Conservation (phyloP, 1,139 yeast genomes). For the Blastobotrys niveus region DNA sequence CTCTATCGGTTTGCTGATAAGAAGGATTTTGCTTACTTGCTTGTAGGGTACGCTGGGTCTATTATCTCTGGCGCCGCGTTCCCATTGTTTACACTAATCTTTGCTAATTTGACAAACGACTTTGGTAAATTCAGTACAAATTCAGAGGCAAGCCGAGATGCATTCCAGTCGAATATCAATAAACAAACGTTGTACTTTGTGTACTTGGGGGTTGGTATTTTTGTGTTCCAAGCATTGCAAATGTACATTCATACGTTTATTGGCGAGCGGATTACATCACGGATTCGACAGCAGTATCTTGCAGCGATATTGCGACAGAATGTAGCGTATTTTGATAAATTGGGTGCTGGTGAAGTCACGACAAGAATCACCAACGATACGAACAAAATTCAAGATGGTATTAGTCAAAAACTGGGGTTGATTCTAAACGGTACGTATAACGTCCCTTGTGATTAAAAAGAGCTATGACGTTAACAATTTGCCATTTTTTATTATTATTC, state of each 20-base stretch:
- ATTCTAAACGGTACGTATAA: conserved; percentile 33
- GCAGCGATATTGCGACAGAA: conserved; percentile 39
- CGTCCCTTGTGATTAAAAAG: neutral
- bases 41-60: conserved; percentile 31
- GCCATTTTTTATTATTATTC: neutral
- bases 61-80: conserved; percentile 37
- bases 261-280: conserved; percentile 40
- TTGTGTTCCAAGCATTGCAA: conserved; percentile 31
- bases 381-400: conserved; percentile 41
- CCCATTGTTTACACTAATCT: conserved; percentile 38
- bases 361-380: conserved; percentile 43
- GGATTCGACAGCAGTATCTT: conserved; percentile 39
- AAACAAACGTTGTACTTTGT: conserved; percentile 36
- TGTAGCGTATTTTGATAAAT: conserved; percentile 40
- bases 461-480: conserved; percentile 16
- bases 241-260: conserved; percentile 37
- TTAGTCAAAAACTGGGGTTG: conserved; percentile 42
- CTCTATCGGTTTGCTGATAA: conserved; percentile 35
- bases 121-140: conserved; percentile 33
- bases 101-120: conserved; percentile 37
- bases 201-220: conserved; percentile 37
- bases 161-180: conserved; percentile 33
- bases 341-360: conserved; percentile 43
- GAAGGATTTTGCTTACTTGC: conserved; percentile 28
- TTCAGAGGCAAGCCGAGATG: conserved; percentile 24